Evolutionary conservation across 129 eudicot species (phyloP).

Genomic region (Lonicera japonica): DNA sequence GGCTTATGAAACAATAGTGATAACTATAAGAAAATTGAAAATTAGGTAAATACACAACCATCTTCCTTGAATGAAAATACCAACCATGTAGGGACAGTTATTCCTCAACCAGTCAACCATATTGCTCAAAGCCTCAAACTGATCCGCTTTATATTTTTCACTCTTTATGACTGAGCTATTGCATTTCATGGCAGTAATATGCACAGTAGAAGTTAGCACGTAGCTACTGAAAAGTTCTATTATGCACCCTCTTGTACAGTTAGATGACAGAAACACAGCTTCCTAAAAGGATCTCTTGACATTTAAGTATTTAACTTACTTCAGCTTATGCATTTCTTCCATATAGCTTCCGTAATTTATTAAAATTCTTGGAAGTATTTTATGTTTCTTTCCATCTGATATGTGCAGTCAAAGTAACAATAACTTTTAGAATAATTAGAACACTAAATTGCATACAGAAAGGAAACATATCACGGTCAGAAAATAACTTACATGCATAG

Average conservation of each 20-base stretch:
- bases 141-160: too few species aligned
- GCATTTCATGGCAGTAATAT: not conserved
- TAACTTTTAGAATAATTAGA: not conserved
- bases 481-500: conserved; percentile 84
- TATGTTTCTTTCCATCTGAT: not conserved
- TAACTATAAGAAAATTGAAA: too few species aligned
- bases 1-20: too few species aligned
- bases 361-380: too few species aligned
- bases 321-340: not conserved
- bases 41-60: too few species aligned
- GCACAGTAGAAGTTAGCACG: not conserved
- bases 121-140: too few species aligned
- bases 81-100: too few species aligned
- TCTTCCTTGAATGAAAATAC: too few species aligned
- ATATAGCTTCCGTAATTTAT: not conserved
- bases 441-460: not conserved
- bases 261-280: not conserved
- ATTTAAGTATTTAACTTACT: not conserved
- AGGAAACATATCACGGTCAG: conserved; percentile 4
- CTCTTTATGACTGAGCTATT: not conserved
- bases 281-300: not conserved
- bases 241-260: not conserved
- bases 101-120: too few species aligned
- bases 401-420: not conserved
- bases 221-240: not conserved